Base-by-base conservation (phyloP, 148 eudicot genomes). In the Hydrangea macrophylla region DNA sequence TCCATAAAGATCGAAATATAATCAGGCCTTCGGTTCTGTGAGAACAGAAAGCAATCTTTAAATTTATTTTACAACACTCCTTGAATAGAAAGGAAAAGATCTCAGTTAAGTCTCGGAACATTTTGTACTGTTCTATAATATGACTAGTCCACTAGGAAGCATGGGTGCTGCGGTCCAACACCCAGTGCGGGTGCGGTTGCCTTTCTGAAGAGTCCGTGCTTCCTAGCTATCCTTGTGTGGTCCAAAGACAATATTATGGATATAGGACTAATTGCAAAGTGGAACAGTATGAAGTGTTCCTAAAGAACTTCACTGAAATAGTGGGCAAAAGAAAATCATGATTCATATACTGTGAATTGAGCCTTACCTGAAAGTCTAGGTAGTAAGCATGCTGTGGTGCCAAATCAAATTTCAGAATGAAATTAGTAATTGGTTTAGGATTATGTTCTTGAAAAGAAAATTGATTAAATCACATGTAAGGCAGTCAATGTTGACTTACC, bases 11-110 rank as follows among this genome's bases (percentile, higher is more conserved):
- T 78, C 13, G 96, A 85, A 67, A 94, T 82, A 62, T 90, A 94
- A 82, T 94, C 97, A n/a, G 90, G 84, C 58, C 97, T 76, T 36
- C 86, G 92, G 62, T 94, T 90, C 98, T 94, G 90, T 60, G 25
- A 69, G 40, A 68, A 45, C 53, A 73, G 35, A 70, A 45, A 20
- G 9, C 17, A 10, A 27, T 64, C 24, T 27, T 3, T 10, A 58
- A 12, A 64, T 30, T 25, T 7, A 27, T 30, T 58, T 13, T 54
- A 48, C n/a, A n/a, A 37, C 55, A 37, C 42, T 33, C 27, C 20
- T 26, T 40, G 45, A 45, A 5, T 40, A 12, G 9, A 33, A 42
- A 7, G 24, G 5, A 42, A 26, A 28, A 1, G 10, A n/a, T n/a
- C n/a, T n/a, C n/a, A n/a, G n/a, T n/a, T n/a, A n/a, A n/a, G n/a